Conservation (phyloP, 306 rosid genomes). For the Crataegus laevigata region DNA sequence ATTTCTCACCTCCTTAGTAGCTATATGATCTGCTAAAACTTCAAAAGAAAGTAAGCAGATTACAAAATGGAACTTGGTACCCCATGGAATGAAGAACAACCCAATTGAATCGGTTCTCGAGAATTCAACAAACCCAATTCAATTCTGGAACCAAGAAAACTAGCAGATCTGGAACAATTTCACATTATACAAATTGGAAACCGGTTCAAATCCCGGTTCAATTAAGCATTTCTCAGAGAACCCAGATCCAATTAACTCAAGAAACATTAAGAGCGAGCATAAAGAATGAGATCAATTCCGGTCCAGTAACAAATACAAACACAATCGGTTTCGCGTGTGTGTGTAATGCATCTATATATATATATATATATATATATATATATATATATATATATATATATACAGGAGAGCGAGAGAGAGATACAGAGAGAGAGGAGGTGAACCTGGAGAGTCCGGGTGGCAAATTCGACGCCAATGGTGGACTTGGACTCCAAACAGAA, state of each 20-base stretch:
- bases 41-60: background rate
- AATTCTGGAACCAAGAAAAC: background rate
- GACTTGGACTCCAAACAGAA: constrained; percentile 92
- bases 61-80: background rate
- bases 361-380: too few species aligned
- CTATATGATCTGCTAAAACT: background rate
- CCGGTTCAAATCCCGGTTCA: background rate
- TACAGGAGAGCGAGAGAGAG: background rate
- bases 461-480: constrained; percentile 94
- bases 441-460: constrained; percentile 93
- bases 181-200: background rate
- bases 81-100: background rate
- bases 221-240: background rate
- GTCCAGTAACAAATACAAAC: background rate
- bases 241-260: constrained; percentile 7
- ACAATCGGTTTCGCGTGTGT: background rate
- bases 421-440: background rate
- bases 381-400: background rate
- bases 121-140: background rate
- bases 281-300: background rate
- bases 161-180: constrained; percentile 10
- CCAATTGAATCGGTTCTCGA: background rate
- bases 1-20: background rate
- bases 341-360: background rate
- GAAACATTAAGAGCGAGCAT: background rate